Evolutionary conservation across 768 basidiomycete genomes (phyloP), one percentile per base, ranked within the genome.

Genomic region (Trametes punicea): DNA sequence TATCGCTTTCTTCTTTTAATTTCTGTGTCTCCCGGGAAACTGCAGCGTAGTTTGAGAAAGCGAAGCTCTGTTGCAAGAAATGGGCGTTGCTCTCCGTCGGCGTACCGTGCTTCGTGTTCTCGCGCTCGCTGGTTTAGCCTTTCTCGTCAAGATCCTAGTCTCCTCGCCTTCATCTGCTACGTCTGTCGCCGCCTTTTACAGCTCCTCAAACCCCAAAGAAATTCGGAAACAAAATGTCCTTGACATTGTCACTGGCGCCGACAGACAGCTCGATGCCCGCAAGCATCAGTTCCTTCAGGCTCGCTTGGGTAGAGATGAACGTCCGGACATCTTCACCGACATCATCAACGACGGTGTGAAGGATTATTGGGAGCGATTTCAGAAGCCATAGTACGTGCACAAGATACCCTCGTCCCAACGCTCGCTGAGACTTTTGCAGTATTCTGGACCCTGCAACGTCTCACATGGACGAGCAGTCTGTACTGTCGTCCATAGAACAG

Each of bases 341-440:
- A 75, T 90, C 27, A 82, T 98, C 56, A 71, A 77, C 46, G 83
- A 90, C 65, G 96, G 96, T 15, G 81, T 87, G 38, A 66, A 76
- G 44, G 91, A 98, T 70, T 98, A 89, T 67, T 99, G 96, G 97
- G 83, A 86, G 13, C 78, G 92, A 26, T 97, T 91, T 69, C 93
- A 97, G 67, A 77, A 87, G 62, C 95, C 96, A 13, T 96, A 92
- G 90, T 92, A 65, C 69, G 89, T 79, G 4, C 9, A 27, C 40
- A 10, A 40, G n/a, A n/a, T 30, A 9, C 11, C 11, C 57, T 55
- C 5, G 4, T 34, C 3, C 7, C 13, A 6, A 2, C 30, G 11
- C 10, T 27, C 26, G 21, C 40, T 23, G 52, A 36, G 46, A 46
- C 27, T 6, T 10, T 13, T 6, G 10, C 60, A 91, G 90, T 71